phyloP scores from a whole-genome alignment of 129 eudicot species.

The Tagetes patula region DNA sequence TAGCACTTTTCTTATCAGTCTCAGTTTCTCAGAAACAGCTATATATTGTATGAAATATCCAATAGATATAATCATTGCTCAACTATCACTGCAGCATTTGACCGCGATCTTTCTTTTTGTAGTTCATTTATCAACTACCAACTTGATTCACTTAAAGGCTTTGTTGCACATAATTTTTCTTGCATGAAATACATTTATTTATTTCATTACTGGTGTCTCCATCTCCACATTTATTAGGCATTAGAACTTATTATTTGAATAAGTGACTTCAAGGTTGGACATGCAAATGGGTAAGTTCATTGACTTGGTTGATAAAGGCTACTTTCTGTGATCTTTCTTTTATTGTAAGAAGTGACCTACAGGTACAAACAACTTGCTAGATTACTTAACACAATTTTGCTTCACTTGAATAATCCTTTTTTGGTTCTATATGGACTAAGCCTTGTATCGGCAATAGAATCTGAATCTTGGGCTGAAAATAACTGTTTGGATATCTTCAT shows the following conservation, averaged over 20 bases:
- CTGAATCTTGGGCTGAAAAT: conserved; percentile 5
- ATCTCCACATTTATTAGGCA: neutral
- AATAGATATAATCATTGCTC: neutral
- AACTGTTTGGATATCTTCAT: conserved; percentile 10
- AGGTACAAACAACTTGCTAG: neutral
- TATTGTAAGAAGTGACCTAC: conserved; percentile 3
- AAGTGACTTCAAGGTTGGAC: neutral
- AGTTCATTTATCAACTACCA: conserved; percentile 1
- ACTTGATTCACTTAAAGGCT: neutral
- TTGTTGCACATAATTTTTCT: neutral
- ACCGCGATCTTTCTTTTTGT: neutral
- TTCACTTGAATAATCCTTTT: neutral
- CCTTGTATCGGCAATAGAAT: conserved; percentile 18
- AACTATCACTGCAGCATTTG: conserved; percentile 11
- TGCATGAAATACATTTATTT: neutral
- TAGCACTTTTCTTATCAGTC: neutral
- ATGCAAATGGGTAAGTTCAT: neutral
- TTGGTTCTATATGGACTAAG: neutral
- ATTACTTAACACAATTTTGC: neutral
- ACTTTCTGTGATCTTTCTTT: conserved; percentile 4
- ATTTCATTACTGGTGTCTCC: conserved; percentile 6
- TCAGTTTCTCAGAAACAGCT: neutral
- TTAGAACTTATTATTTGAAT: neutral
- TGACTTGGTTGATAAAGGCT: neutral
- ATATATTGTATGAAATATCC: neutral